These are phyloP conservation scores for Fusarium xylarioides DNA, from an alignment of 2,329 filamentous ascomycete species.

Conservation along the genomic window DNA sequence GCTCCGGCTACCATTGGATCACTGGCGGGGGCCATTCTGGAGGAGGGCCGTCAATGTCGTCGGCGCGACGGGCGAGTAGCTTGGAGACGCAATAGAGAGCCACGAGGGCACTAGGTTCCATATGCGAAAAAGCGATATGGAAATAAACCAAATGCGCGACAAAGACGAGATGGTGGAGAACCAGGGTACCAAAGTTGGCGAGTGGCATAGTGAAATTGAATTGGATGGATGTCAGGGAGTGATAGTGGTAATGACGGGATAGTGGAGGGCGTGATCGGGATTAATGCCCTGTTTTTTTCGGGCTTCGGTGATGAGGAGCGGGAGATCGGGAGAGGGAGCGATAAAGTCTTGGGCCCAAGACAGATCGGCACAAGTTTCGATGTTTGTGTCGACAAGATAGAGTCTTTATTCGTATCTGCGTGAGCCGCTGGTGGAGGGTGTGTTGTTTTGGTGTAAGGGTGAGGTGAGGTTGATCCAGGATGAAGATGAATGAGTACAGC, in stretches of 20 bases:
- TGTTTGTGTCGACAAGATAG: background rate
- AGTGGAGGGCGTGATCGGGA: conserved; percentile 2
- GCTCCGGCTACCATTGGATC: conserved; percentile 43
- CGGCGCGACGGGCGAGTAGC: conserved; percentile 57
- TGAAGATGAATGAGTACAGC: background rate
- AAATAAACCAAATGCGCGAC: conserved; percentile 64
- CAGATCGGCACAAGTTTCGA: conserved; percentile 11
- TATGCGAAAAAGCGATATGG: conserved; percentile 59
- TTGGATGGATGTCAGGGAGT: background rate
- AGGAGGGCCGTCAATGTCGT: conserved; percentile 54
- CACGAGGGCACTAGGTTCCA: conserved; percentile 58
- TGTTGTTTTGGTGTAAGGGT: background rate
- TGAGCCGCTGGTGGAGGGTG: conserved; percentile 27
- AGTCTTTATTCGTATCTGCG: conserved; percentile 10
- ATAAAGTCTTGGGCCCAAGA: background rate
- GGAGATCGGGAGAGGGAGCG: background rate
- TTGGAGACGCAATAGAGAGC: conserved; percentile 59
- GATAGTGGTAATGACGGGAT: background rate
- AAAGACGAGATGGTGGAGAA: conserved; percentile 63
- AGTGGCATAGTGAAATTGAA: conserved; percentile 54
- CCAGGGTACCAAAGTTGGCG: conserved; percentile 60
- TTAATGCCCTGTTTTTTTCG: conserved; percentile 5
- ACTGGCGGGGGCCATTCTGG: conserved; percentile 49
- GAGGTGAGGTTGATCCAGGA: conserved; percentile 4
- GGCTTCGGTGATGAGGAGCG: background rate